Evolutionary conservation across 148 eudicot species (phyloP), one percentile per base, ranked within the genome.

Genomic region (Simmondsia chinensis): DNA sequence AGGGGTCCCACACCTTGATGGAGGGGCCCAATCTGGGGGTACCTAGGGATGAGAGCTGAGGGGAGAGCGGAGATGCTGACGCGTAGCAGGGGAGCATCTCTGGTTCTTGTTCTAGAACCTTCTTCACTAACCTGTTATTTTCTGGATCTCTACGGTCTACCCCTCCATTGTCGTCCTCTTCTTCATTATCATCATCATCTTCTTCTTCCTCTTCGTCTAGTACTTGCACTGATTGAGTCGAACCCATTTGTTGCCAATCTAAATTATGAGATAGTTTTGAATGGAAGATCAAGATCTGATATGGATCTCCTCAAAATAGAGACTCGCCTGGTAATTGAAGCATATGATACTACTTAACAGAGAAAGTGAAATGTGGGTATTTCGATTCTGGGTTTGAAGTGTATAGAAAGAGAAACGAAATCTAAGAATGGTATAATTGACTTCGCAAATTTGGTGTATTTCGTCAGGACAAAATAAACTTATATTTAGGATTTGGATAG

Each of bases 1-100:
- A 91, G 4, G 97, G 97, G 72, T 91, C 97, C 97, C 97, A 91
- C 47, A 91, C 97, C 65, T 91, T 91, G 59, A 91, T 91, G 3
- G 95, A 85, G n/a, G 97, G 95, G 0, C 94, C 94, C 34, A 77
- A 67, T 0, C 97, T 53, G 0, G 97, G 97, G 2, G 97, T 89
- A 6, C 96, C 96, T 1, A 79, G 54, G 3, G 96, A 71, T 18
- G 96, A 87, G 3, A 80, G 77, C 68, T 91, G 97, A 8, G 97
- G 97, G 0, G 97, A 85, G 5, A 91, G 63, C 15, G 97, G 97
- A 0, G 97, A 91, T 6, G 97, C 97, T 6, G 97, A 91, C 2
- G 95, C 83, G 65, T 85, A 91, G 52, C 93, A 89, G n/a, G 97
- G 94, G 1, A 91, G 65, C 84, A 91, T 85, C 50, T 91, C 97